Conservation (phyloP, 495 filamentous ascomycete genomes). For the Pyrenula massariospora region DNA sequence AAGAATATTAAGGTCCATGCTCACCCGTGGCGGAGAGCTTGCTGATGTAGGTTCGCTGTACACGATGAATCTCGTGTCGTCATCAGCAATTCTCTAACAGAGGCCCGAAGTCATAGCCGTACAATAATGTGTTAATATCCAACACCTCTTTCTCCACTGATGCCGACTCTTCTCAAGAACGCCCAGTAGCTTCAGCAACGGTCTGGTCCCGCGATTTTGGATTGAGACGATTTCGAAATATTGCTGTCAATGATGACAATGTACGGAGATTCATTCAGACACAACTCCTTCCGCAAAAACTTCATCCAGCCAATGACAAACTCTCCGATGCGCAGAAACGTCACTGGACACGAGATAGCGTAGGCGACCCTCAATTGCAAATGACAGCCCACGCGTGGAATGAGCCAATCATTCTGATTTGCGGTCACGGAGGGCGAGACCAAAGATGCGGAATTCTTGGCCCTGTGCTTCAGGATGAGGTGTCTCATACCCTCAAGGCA, state of each 20-base stretch:
- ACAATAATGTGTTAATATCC: slow-evolving; percentile 63
- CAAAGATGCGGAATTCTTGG: slow-evolving; percentile 70
- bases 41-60: slow-evolving; percentile 49
- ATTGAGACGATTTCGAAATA: not conserved
- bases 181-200: slow-evolving; percentile 48
- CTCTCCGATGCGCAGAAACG: slow-evolving; percentile 25
- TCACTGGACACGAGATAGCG: slow-evolving; percentile 17
- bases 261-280: not conserved
- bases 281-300: slow-evolving; percentile 27
- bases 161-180: slow-evolving; percentile 18
- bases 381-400: slow-evolving; percentile 45
- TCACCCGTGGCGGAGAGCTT: slow-evolving; percentile 54
- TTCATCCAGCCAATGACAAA: slow-evolving; percentile 44
- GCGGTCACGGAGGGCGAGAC: slow-evolving; percentile 73
- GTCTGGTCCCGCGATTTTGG: slow-evolving; percentile 18
- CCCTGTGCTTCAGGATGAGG: slow-evolving; percentile 57
- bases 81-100: not conserved
- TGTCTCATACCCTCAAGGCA: slow-evolving; percentile 35
- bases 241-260: not conserved
- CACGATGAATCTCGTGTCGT: no score
- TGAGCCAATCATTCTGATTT: slow-evolving; percentile 63
- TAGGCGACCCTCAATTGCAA: slow-evolving; percentile 22
- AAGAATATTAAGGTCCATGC: slow-evolving; percentile 52
- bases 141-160: slow-evolving; percentile 55
- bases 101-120: slow-evolving; percentile 44